These are phyloP conservation scores for Albugo candida DNA, from an alignment of 352 stramenopile genomes.

Conservation along the genomic window DNA sequence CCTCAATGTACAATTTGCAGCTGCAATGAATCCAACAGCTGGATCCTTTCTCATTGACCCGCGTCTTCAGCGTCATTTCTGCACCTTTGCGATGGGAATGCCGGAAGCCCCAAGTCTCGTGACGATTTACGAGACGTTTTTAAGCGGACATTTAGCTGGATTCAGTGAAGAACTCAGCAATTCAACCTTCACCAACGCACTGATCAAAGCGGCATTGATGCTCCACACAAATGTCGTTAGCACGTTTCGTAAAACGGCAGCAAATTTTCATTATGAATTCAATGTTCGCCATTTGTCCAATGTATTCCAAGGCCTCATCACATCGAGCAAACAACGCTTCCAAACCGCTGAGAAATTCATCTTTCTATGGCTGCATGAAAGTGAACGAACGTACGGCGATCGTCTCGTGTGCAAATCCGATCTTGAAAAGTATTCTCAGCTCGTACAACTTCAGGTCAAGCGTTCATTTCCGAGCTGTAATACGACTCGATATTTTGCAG, in stretches of 20 bases:
- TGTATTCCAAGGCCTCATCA: slow-evolving; percentile 91
- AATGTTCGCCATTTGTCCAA: slow-evolving; percentile 92
- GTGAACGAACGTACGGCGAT: slow-evolving; percentile 90
- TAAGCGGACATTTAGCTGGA: slow-evolving; percentile 82
- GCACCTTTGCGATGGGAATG: slow-evolving; percentile 90
- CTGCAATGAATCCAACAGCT: slow-evolving; percentile 91
- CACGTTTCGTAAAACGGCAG: slow-evolving; percentile 88
- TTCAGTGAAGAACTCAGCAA: slow-evolving; percentile 81
- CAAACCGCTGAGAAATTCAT: slow-evolving; percentile 86
- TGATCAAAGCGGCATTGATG: slow-evolving; percentile 88
- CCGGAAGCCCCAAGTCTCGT: slow-evolving; percentile 84
- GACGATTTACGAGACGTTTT: slow-evolving; percentile 93
- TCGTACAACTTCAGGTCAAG: slow-evolving; percentile 86
- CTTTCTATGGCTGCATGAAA: slow-evolving; percentile 90
- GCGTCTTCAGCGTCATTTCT: slow-evolving; percentile 90
- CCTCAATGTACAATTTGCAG: slow-evolving; percentile 86
- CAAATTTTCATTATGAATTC: slow-evolving; percentile 97
- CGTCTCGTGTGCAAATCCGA: slow-evolving; percentile 84
- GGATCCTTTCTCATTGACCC: slow-evolving; percentile 89
- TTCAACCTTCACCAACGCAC: slow-evolving; percentile 67
- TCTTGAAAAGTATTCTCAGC: slow-evolving; percentile 86
- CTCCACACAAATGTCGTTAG: slow-evolving; percentile 81
- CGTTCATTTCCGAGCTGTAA: slow-evolving; percentile 86
- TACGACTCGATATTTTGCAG: slow-evolving; percentile 82
- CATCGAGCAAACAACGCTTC: slow-evolving; percentile 85